A percentile compares a stretch with the other conserved stretches of the same genome.
Conservation (phyloP, 1,284 basidiomycete genomes). For the Moesziomyces aphidis region DNA sequence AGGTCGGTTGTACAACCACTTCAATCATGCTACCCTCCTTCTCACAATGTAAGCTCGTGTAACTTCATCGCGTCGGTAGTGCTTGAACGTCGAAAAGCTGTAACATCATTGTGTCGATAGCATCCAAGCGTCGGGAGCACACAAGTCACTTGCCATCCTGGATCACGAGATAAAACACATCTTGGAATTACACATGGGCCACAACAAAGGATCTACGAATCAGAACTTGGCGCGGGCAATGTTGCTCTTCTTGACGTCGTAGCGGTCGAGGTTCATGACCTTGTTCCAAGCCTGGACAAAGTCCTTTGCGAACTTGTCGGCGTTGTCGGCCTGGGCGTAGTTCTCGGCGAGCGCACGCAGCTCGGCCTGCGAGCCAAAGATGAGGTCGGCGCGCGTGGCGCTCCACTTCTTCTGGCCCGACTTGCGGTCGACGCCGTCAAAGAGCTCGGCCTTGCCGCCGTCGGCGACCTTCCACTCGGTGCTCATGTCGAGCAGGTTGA, state of each 20-base stretch:
- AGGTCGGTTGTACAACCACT: no score
- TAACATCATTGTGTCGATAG: no score
- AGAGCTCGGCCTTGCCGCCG: conserved; percentile 28
- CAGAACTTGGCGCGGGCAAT: conserved; percentile 39
- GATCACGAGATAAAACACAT: background rate
- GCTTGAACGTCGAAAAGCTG: no score
- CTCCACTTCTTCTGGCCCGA: conserved; percentile 48
- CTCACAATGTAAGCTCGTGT: no score
- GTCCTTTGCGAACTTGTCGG: conserved; percentile 42
- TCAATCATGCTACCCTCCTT: no score
- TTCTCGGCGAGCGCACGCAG: conserved; percentile 33
- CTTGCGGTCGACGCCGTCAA: conserved; percentile 42
- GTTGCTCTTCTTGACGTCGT: conserved; percentile 45
- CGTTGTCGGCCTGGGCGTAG: conserved; percentile 45
- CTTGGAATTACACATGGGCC: background rate
- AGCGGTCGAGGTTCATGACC: conserved; percentile 47
- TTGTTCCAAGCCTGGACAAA: conserved; percentile 43
- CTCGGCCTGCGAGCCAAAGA: conserved; percentile 43
- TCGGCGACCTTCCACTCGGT: conserved; percentile 45
- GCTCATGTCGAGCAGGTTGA: conserved; percentile 47
- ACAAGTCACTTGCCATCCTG: no score
- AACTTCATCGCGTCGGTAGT: no score
- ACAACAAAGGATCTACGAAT: background rate
- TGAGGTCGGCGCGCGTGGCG: conserved; percentile 36
- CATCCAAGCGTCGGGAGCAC: no score